A percentile compares a stretch with the other conserved stretches of the same genome.
phyloP scores from a whole-genome alignment of 2,329 filamentous ascomycete species.

The Penicillium freii region DNA sequence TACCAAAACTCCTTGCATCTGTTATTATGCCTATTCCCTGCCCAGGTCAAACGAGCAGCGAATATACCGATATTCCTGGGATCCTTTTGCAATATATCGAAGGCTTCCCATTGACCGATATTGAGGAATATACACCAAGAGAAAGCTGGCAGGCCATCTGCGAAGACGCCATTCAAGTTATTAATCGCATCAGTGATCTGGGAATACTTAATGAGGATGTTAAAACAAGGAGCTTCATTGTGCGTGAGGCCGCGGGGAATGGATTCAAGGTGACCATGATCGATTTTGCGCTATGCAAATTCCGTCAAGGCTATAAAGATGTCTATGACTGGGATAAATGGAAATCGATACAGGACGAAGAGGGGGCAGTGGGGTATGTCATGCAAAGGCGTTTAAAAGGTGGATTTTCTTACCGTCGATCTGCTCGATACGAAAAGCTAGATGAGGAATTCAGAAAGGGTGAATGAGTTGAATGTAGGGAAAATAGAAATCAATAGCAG shows the following conservation, averaged over 20 bases:
- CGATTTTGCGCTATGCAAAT: conserved; percentile 10
- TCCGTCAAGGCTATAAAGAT: not conserved
- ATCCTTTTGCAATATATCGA: not conserved
- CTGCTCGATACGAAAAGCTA: not conserved
- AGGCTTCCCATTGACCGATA: not conserved
- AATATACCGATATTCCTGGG: conserved; percentile 8
- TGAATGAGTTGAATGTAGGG: not conserved
- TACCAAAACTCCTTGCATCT: conserved; percentile 15
- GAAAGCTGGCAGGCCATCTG: not conserved
- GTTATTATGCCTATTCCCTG: not conserved
- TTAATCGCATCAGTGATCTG: not conserved
- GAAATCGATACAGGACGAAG: not conserved
- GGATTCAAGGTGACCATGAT: conserved; percentile 7
- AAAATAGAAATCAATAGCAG: not conserved
- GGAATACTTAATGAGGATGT: not conserved
- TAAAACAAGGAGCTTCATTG: not conserved
- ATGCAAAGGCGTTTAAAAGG: not conserved
- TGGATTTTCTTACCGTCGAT: not conserved
- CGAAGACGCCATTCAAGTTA: not conserved
- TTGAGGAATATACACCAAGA: not conserved
- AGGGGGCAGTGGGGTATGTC: not conserved
- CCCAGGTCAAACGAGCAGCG: not conserved
- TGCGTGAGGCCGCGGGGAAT: not conserved
- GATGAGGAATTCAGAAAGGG: not conserved
- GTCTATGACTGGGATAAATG: not conserved